A percentile compares a stretch with the other conserved stretches of the same genome.
These are phyloP conservation scores for Hypoxylon sp. DNA, from an alignment of 2,329 filamentous ascomycete species.

Conservation along the genomic window DNA sequence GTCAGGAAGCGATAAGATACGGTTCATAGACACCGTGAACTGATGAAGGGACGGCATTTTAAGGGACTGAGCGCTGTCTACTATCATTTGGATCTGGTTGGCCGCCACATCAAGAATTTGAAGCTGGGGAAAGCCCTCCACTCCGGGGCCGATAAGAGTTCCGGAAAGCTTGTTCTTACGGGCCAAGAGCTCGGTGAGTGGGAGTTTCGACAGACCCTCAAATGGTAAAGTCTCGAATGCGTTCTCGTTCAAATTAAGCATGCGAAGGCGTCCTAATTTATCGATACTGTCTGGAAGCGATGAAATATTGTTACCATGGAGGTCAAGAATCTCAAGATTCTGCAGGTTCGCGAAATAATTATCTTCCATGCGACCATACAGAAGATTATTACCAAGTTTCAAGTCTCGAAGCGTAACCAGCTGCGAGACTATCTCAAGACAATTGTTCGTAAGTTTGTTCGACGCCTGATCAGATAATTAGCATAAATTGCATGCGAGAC, in stretches of 20 bases:
- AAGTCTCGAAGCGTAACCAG: slow-evolving; percentile 82
- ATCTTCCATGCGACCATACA: slow-evolving; percentile 77
- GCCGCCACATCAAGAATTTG: slow-evolving; percentile 83
- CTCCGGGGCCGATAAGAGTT: slow-evolving; percentile 75
- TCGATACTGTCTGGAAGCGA: slow-evolving; percentile 77
- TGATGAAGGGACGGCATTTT: slow-evolving; percentile 79
- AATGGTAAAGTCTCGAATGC: slow-evolving; percentile 80
- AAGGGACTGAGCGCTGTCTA: slow-evolving; percentile 61
- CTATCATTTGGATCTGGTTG: slow-evolving; percentile 68
- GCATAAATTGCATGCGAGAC: slow-evolving; percentile 23
- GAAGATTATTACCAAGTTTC: slow-evolving; percentile 82
- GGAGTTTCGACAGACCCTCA: slow-evolving; percentile 75
- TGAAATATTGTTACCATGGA: slow-evolving; percentile 85
- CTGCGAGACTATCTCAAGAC: slow-evolving; percentile 80
- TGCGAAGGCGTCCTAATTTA: slow-evolving; percentile 77
- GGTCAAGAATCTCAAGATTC: slow-evolving; percentile 83
- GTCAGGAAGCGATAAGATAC: slow-evolving; percentile 79
- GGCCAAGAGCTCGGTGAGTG: slow-evolving; percentile 80
- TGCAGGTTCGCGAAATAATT: slow-evolving; percentile 73
- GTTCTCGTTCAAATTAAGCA: slow-evolving; percentile 87
- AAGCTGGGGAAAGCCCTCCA: slow-evolving; percentile 73
- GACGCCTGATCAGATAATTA: slow-evolving; percentile 71
- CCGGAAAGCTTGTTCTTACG: slow-evolving; percentile 85
- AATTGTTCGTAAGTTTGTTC: slow-evolving; percentile 82
- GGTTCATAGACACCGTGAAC: slow-evolving; percentile 85